phyloP scores from a whole-genome alignment of 257 asterid species.

The Parsonsia alboflavescens region DNA sequence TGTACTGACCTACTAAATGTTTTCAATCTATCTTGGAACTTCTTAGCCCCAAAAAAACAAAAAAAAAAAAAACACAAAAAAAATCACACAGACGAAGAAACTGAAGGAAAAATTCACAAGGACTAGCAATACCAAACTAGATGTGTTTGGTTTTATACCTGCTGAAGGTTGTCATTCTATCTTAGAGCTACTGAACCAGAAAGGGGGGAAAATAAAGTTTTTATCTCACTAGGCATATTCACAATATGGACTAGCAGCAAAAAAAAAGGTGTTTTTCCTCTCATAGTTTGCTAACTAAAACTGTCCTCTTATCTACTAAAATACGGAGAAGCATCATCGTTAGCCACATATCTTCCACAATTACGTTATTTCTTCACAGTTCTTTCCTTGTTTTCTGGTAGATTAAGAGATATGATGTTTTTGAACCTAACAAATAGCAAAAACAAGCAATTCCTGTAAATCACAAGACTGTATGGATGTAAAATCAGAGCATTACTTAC shows the following conservation, averaged over 20 bases:
- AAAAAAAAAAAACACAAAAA: too few relatives aligned
- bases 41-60: too few relatives aligned
- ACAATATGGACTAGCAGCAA: not conserved
- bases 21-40: too few relatives aligned
- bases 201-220: too few relatives aligned
- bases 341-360: not conserved
- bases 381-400: not conserved
- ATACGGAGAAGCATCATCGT: not conserved
- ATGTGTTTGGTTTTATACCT: too few relatives aligned
- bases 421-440: not conserved
- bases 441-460: not conserved
- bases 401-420: not conserved
- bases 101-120: too few relatives aligned
- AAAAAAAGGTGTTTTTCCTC: not conserved
- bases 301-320: not conserved
- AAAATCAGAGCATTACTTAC: constrained; percentile 36
- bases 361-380: not conserved
- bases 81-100: too few relatives aligned
- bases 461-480: constrained; percentile 12
- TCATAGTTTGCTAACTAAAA: too few relatives aligned
- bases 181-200: too few relatives aligned
- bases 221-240: not conserved
- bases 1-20: too few relatives aligned
- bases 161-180: too few relatives aligned
- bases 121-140: too few relatives aligned